Percentiles rank a stretch among this genome's conserved stretches.
Conservation (phyloP, 495 filamentous ascomycete genomes). For the Lasiosphaeria ovina region DNA sequence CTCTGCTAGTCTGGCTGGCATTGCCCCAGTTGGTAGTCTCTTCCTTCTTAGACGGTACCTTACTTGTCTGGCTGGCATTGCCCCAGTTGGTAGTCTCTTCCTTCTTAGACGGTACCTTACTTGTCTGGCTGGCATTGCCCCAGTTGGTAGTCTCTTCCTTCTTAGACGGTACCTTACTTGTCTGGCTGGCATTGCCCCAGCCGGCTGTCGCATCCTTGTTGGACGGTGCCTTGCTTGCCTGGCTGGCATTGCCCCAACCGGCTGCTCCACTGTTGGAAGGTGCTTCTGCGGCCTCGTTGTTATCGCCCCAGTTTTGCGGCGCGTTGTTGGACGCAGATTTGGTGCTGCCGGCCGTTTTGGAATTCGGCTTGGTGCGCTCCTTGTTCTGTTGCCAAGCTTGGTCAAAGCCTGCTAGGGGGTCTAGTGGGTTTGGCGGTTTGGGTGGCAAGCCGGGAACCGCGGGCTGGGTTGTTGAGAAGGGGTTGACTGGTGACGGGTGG, state of each 20-base stretch:
- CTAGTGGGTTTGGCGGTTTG: too few species aligned
- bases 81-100: not conserved
- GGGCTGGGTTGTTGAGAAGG: too few species aligned
- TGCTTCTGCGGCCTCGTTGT: not conserved
- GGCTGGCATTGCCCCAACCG: not conserved
- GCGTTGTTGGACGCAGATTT: not conserved
- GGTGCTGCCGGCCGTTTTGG: not conserved
- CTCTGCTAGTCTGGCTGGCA: not conserved
- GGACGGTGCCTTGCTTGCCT: not conserved
- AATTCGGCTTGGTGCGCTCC: too few species aligned
- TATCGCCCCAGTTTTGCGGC: not conserved
- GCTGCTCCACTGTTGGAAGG: not conserved
- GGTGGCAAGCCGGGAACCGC: too few species aligned
- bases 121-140: not conserved
- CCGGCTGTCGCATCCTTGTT: not conserved
- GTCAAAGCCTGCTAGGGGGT: too few species aligned
- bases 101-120: not conserved
- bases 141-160: not conserved
- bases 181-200: not conserved
- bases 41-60: not conserved
- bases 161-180: not conserved
- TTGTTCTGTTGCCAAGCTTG: too few species aligned
- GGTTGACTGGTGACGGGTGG: too few species aligned
- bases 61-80: not conserved
- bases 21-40: not conserved